Percentiles rank a stretch among this genome's conserved stretches.
phyloP scores from a whole-genome alignment of 768 basidiomycete species.

The Amanita polypyramis region DNA sequence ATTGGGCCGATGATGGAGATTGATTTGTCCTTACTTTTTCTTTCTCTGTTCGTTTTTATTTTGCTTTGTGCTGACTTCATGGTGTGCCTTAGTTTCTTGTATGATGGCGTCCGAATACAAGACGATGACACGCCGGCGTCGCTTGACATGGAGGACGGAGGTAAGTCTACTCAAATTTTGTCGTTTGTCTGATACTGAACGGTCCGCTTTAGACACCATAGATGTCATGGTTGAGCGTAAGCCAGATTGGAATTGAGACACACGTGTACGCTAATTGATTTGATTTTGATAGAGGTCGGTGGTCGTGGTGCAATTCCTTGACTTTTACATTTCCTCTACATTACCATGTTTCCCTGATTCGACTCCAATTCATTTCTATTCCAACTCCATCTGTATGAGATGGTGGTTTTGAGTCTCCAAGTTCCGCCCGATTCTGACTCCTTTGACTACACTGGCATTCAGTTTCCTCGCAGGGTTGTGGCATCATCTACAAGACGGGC shows the following conservation, averaged over 20 bases:
- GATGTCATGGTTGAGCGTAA: slow-evolving; percentile 96
- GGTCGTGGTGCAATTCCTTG: background rate
- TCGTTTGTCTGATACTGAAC: background rate
- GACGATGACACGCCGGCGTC: slow-evolving; percentile 82
- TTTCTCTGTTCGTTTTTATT: background rate
- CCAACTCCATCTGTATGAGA: background rate
- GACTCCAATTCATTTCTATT: background rate
- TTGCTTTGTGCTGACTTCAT: slow-evolving; percentile 3
- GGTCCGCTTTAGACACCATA: slow-evolving; percentile 58
- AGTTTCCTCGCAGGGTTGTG: background rate
- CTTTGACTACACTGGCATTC: background rate
- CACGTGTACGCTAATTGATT: slow-evolving; percentile 18
- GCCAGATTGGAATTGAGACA: slow-evolving; percentile 20
- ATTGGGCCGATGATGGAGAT: background rate
- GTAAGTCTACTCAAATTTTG: slow-evolving; percentile 28
- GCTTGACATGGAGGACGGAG: slow-evolving; percentile 85
- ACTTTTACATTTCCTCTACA: background rate
- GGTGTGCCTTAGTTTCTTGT: slow-evolving; percentile 58
- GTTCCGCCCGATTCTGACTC: background rate
- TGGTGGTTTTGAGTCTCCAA: background rate
- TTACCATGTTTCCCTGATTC: no score
- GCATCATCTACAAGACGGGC: background rate
- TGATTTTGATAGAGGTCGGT: slow-evolving; percentile 4
- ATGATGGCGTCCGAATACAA: slow-evolving; percentile 77
- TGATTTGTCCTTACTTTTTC: background rate